Conservation (phyloP, 305 asterid genomes). For the Rubia balearica region DNA sequence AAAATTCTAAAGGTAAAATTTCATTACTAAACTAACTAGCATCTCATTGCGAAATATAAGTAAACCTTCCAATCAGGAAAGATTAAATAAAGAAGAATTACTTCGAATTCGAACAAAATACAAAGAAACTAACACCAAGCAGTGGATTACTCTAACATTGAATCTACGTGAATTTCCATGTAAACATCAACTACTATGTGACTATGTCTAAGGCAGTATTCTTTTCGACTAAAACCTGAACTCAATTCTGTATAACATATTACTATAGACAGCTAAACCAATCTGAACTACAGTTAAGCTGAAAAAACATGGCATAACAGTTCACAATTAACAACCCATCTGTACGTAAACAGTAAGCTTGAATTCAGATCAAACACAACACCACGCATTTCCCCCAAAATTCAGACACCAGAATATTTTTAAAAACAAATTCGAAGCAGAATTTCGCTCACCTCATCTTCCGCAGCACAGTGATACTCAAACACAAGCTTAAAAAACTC, state of each 20-base stretch:
- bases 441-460: conserved; percentile 62
- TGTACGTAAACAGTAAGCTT: neutral
- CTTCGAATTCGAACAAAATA: neutral
- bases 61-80: neutral
- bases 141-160: neutral
- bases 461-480: conserved; percentile 68
- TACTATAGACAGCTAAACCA: too few relatives aligned
- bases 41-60: neutral
- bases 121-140: neutral
- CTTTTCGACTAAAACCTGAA: neutral
- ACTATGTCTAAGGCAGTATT: neutral
- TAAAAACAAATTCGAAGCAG: neutral
- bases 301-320: neutral
- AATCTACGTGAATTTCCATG: neutral
- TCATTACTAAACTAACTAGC: neutral
- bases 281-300: neutral
- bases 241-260: too few relatives aligned
- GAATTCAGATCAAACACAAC: neutral
- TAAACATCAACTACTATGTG: neutral
- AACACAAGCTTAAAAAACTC: conserved; percentile 69
- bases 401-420: neutral
- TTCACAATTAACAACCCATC: neutral
- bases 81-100: neutral
- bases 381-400: neutral
- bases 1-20: neutral